Base-by-base conservation (phyloP, 352 stramenopile genomes). In the Globisporangium middletonii region DNA sequence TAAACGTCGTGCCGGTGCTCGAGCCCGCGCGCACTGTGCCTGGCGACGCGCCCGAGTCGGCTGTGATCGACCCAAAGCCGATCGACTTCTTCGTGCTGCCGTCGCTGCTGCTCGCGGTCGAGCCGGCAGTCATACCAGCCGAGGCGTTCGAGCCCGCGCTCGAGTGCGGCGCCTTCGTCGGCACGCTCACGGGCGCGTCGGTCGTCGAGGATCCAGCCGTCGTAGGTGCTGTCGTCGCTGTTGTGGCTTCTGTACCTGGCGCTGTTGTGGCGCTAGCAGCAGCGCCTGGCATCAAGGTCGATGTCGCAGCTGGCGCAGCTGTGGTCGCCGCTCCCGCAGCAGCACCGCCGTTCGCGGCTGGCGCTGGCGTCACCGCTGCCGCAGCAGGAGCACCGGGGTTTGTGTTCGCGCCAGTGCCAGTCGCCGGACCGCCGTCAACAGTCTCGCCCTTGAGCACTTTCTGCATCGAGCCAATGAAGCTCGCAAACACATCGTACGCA, bases 401-500 rank as follows among this genome's bases (percentile, higher is more conserved):
- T 16, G 55, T 61, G 33, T 19, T 66, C 2, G 47, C 27, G 35
- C 30, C 54, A 4, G 48, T 58, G 18, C 60, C 60, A 15, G 53
- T 54, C 16, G 8, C 56, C 55, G 44, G 60, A 60, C 30, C 69
- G 57, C 43, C 71, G 18, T 67, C 55, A 5, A 60, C 49, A 6
- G 7, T 62, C 67, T 61, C 71, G 57, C 41, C 73, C 45, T 77
- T 62, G 30, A 89, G 60, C 28, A 73, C 63, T 46, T 75, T 75
- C 53, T 86, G 72, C 60, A 85, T 77, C 56, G 75, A 62, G 27
- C 57, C 54, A 30, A 88, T 70, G 60, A 84, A 88, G 55, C 57
- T 61, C 49, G 72, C 68, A 57, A 81, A 89, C 37, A 80, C 69
- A 41, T 86, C 63, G 61, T 89, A 89, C 44, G 79, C 73, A 27